Conservation (phyloP, 2,329 filamentous ascomycete species). For the Epichloe festucae region DNA sequence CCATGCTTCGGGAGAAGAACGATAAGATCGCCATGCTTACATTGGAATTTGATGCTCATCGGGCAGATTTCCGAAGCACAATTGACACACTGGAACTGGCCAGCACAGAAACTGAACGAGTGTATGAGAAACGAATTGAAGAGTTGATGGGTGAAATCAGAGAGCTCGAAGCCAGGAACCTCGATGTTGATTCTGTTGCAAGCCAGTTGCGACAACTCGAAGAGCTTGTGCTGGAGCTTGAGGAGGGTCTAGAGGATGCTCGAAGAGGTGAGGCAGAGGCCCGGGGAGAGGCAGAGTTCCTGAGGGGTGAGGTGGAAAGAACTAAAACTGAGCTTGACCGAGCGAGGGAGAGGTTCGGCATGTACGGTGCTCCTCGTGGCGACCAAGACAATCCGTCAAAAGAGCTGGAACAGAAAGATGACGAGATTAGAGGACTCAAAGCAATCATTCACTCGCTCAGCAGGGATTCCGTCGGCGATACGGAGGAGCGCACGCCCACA, state of each 20-base stretch:
- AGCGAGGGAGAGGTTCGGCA: constrained; percentile 65
- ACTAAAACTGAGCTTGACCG: constrained; percentile 77
- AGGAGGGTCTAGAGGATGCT: constrained; percentile 92
- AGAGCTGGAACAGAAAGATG: constrained; percentile 86
- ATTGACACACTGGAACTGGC: constrained; percentile 95
- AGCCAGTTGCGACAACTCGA: constrained; percentile 88
- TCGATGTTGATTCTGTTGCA: constrained; percentile 86
- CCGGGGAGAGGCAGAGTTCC: constrained; percentile 86
- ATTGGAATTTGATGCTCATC: constrained; percentile 84
- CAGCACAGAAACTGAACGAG: constrained; percentile 85
- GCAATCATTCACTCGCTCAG: constrained; percentile 95
- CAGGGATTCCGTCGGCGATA: constrained; percentile 49
- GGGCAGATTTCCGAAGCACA: constrained; percentile 91
- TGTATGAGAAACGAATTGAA: constrained; percentile 88
- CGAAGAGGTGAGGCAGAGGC: constrained; percentile 90
- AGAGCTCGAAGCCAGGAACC: constrained; percentile 67
- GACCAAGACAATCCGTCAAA: constrained; percentile 43
- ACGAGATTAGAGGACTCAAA: constrained; percentile 93
- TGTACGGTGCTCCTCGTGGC: constrained; percentile 23
- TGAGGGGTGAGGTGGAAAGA: constrained; percentile 87
- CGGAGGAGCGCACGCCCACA: constrained; percentile 20
- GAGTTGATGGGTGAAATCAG: constrained; percentile 72
- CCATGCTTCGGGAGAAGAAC: constrained; percentile 85
- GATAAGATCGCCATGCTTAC: constrained; percentile 91
- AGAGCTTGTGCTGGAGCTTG: constrained; percentile 89